Percentiles rank a stretch among this genome's conserved stretches.
These are phyloP conservation scores for Alternaria burnsii DNA, from an alignment of 2,329 filamentous ascomycete genomes.

Conservation along the genomic window DNA sequence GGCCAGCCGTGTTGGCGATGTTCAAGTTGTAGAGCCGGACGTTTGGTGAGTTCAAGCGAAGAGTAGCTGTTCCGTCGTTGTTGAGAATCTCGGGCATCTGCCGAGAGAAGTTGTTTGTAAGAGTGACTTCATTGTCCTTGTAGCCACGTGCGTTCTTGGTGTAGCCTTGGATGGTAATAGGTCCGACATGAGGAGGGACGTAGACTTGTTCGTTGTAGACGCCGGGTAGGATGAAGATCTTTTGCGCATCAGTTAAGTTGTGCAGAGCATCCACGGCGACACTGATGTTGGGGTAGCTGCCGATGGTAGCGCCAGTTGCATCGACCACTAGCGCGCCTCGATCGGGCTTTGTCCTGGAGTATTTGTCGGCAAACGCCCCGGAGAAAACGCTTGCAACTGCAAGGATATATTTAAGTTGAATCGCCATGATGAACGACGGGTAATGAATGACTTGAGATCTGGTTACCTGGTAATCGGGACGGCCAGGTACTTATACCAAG, in stretches of 20 bases:
- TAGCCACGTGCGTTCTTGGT: constrained; percentile 62
- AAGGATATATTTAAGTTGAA: neutral
- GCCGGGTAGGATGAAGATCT: constrained; percentile 67
- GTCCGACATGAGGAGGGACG: constrained; percentile 55
- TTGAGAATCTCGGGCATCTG: constrained; percentile 31
- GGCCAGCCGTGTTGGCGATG: constrained; percentile 55
- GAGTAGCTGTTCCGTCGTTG: constrained; percentile 62
- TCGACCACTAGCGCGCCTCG: constrained; percentile 30
- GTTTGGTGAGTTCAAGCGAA: constrained; percentile 56
- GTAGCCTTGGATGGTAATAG: constrained; percentile 65
- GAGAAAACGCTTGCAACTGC: neutral
- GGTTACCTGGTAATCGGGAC: neutral
- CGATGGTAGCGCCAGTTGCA: constrained; percentile 19
- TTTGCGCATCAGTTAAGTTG: constrained; percentile 21
- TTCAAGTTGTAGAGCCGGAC: constrained; percentile 69
- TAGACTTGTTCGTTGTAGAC: constrained; percentile 67
- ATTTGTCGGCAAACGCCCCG: constrained; percentile 16
- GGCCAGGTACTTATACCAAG: constrained; percentile 6
- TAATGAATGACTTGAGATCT: neutral
- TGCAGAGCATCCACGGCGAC: constrained; percentile 22
- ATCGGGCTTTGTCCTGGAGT: constrained; percentile 19
- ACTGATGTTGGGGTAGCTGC: constrained; percentile 28
- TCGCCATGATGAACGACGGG: neutral
- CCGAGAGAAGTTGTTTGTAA: constrained; percentile 53
- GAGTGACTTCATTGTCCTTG: constrained; percentile 63